Evolutionary conservation across 2,329 filamentous ascomycete genomes (phyloP).

Genomic region (Trichophyton schoenleinii): DNA sequence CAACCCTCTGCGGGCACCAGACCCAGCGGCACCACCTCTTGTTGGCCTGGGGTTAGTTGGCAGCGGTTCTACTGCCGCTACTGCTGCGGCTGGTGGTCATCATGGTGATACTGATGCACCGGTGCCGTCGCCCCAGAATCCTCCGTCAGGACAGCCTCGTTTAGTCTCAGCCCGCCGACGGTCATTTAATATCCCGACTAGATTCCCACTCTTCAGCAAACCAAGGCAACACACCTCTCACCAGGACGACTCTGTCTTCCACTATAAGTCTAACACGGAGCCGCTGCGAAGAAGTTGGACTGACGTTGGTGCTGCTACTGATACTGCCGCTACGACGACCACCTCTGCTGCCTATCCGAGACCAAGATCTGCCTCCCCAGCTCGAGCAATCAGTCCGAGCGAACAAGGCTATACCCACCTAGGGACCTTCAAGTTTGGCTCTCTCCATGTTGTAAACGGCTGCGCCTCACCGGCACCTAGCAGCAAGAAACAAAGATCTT

Average conservation of each 20-base stretch:
- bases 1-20: not conserved
- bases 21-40: not conserved
- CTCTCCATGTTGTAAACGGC: not conserved
- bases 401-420: slow-evolving; percentile 1
- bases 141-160: not conserved
- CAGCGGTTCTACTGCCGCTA: not conserved
- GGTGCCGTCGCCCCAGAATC: not conserved
- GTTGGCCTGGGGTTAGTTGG: too few species aligned
- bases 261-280: not conserved
- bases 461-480: not conserved
- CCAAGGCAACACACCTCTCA: not conserved
- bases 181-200: not conserved
- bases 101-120: not conserved
- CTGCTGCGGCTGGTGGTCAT: not conserved
- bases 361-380: not conserved
- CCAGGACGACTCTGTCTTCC: not conserved
- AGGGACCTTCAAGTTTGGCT: not conserved
- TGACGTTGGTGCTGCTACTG: not conserved
- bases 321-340: not conserved
- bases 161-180: slow-evolving; percentile 3
- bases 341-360: not conserved
- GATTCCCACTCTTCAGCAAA: not conserved
- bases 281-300: slow-evolving; percentile 1
- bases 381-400: not conserved
- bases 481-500: not conserved